Base-by-base conservation (phyloP, 371 early-diverging fungal genomes). In the Umbelopsis sp. region DNA sequence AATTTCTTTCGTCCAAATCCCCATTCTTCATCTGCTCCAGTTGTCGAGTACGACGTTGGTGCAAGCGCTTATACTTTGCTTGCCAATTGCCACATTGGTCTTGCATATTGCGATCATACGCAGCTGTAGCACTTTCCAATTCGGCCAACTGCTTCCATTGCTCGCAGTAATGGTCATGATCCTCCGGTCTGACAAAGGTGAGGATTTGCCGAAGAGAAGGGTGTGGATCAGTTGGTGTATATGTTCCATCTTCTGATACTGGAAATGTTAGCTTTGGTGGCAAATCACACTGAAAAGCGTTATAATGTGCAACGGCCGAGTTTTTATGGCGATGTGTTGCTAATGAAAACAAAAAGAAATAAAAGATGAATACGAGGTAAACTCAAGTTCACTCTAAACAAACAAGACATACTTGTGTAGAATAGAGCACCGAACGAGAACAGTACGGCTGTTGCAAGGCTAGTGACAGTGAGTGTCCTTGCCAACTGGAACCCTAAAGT, bases 41-140 rank as follows among this genome's bases (percentile, higher is more conserved):
- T 20, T 72, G 72, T 50, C 74, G 53, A 35, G 72, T 32, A 44
- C 72, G 44, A 35, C 65, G 72, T n/a, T 70, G 50, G 12, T 79
- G 80, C n/a, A 75, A 41, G 12, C 57, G 68, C 25, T 35, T 71
- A 45, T 76, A 79, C 35, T 71, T 65, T 8, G 63, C 65, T 65
- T 76, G 77, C 80, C 80, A 79, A n/a, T 50, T 73, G 5, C 80
- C 80, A 38, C 80, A 79, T 53, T 77, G 69, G 5, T 68, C 71
- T 38, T 72, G 32, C 4, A 48, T 51, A 29, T 76, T 69, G 46
- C 75, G 71, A 45, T 75, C 69, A 32, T 67, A 35, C 12, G 35
- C 16, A 16, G 29, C 35, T 1, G 57, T 57, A 32, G 57, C 57
- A 18, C 9, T 35, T 18, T 57, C 57, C 4, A 32, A 14, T 9